Evolutionary conservation across 1,139 yeast species (phyloP), one percentile per base, ranked within the genome.

Genomic region (Candida sp.): DNA sequence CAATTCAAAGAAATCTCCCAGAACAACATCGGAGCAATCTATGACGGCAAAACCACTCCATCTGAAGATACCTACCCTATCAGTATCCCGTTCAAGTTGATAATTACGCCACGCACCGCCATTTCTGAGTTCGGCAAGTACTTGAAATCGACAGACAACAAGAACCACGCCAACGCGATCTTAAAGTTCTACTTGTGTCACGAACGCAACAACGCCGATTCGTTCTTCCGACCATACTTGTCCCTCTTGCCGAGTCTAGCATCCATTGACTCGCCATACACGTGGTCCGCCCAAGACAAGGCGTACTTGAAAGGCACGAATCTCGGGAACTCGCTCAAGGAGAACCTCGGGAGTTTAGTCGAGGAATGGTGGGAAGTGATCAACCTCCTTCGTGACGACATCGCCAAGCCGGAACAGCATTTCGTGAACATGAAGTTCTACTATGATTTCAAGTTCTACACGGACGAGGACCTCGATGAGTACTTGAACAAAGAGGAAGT

Each of bases 221-320:
- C 73, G 3, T 68, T 66, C 50, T 78, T 62, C 59, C 51, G 63
- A 44, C 82, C 86, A 0, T 92, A 90, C 61, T 63, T 90, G 33
- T 66, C 73, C 28, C 64, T 79, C n/a, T 73, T 91, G 27, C 96
- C 97, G 0, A 55, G 63, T 2, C 71, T 80, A 4, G 60, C 61
- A 3, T 70, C 74, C 11, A 75, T 83, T 28, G 77, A 77, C 35
- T 76, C 86, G 5, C 96, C 96, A 1, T 80, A 83, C 49, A 82
- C 81, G 52, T 90, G 93, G 90, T 67, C 69, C 12, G 66, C 76
- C 0, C 69, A 69, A 5, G 88, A 87, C 44, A 72, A 81, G 54
- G 65, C 68, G 2, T 66, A 77, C 49, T 66, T 91, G 7, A 72
- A 76, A 44, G 96, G 93, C 0, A 86, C 96, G 1, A 73, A 73